Evolutionary conservation across 495 filamentous ascomycete species (phyloP).

Genomic region (Pseudevernia furfuracea): DNA sequence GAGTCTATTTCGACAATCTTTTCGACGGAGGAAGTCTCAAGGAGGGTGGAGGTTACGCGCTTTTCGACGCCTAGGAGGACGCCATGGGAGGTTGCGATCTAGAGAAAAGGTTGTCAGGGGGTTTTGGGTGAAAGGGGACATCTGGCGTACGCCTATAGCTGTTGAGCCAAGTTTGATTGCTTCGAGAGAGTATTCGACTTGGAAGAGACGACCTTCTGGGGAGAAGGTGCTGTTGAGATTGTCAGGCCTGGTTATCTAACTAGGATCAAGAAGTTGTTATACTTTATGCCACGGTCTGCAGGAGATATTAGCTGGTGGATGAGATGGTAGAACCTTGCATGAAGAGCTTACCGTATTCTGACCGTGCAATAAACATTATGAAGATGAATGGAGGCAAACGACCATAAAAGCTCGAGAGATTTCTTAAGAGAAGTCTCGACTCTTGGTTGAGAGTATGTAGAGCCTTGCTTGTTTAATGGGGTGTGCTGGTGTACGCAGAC

Average conservation of each 20-base stretch:
- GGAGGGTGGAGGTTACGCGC: constrained; percentile 92
- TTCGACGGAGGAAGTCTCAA: constrained; percentile 94
- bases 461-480: background rate
- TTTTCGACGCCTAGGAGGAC: constrained; percentile 97
- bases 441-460: background rate
- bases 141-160: constrained; percentile 73
- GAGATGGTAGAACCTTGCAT: constrained; percentile 32
- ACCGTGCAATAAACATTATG: constrained; percentile 99
- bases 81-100: constrained; percentile 85
- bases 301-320: constrained; percentile 26
- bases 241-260: constrained; percentile 14
- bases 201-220: constrained; percentile 97
- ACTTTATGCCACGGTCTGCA: constrained; percentile 98
- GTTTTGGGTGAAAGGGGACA: constrained; percentile 9
- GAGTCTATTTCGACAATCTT: constrained; percentile 99
- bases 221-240: constrained; percentile 80
- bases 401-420: background rate
- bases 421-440: background rate
- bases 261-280: constrained; percentile 30
- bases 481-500: constrained; percentile 12
- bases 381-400: background rate
- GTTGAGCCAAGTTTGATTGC: constrained; percentile 99
- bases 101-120: constrained; percentile 14
- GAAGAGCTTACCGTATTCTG: constrained; percentile 78
- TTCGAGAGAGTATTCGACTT: constrained; percentile 99